Evolutionary conservation across 2,329 filamentous ascomycete genomes (phyloP), one percentile per base, ranked within the genome.

Genomic region (Nannizzia gypsea): DNA sequence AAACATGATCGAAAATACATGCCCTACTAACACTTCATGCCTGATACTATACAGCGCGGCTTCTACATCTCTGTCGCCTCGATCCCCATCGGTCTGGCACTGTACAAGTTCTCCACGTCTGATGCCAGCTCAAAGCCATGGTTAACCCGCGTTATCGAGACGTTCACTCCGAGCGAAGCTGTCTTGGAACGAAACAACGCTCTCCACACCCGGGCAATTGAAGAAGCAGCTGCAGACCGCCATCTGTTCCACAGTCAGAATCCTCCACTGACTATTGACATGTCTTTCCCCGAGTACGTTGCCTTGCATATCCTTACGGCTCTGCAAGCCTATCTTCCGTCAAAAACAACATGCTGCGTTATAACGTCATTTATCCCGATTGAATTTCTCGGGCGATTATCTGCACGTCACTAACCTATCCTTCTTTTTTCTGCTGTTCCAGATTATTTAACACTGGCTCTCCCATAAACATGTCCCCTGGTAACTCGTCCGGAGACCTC

Each of bases 241-340:
- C 81, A 84, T 65, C 70, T 87, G 65, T 85, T 86, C 69, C 74
- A 78, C 31, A 76, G 73, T 61, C 71, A 73, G 60, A 67, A 65
- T 28, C 67, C 67, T 20, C 67, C 73, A 22, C 72, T 76, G 64
- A 75, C 73, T 59, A 74, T 83, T 50, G 77, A 83, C 20, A 70
- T 87, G 71, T 81, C 73, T 68, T 83, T 81, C 66, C 83, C 81
- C 36, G 85, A 88, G 85, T 88, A 80, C 63, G 84, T 81, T 59
- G 44, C 58, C 22, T 56, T 55, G 26, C 55, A 38, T n/a, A 42
- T 42, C 59, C 28, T 36, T 48, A 31, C 59, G 5, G 22, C 55
- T 20, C 17, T 28, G 17, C 52, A 40, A 22, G 31, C 6, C 26
- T 48, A 24, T 55, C 56, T 54, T 22, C 26, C 59, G 20, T 36